phyloP scores from a whole-genome alignment of 768 basidiomycete species.

The Lyophyllum shimeji region DNA sequence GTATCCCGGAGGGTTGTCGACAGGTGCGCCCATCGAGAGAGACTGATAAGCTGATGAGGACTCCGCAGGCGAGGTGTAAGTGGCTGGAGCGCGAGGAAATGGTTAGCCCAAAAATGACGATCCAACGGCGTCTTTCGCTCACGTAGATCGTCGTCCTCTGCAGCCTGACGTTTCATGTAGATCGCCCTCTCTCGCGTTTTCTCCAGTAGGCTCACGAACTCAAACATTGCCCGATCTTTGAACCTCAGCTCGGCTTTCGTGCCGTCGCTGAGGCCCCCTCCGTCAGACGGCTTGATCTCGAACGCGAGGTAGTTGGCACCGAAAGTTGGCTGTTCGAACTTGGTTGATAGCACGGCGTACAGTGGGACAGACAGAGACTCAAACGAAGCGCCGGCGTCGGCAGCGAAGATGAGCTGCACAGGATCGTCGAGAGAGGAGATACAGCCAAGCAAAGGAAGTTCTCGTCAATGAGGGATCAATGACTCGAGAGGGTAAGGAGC shows the following conservation, averaged over 20 bases:
- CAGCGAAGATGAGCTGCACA: slow-evolving; percentile 62
- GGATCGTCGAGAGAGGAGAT: neutral
- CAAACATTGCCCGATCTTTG: slow-evolving; percentile 66
- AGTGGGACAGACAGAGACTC: slow-evolving; percentile 61
- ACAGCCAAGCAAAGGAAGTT: slow-evolving; percentile 1
- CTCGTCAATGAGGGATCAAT: slow-evolving; percentile 1
- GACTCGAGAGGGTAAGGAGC: neutral
- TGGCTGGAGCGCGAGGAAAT: slow-evolving; percentile 28
- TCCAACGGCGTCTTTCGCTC: slow-evolving; percentile 27
- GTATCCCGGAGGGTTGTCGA: slow-evolving; percentile 54
- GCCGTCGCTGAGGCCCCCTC: slow-evolving; percentile 65
- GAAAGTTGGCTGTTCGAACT: slow-evolving; percentile 77
- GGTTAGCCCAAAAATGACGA: neutral
- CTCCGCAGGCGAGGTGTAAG: slow-evolving; percentile 45
- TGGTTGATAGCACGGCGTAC: slow-evolving; percentile 61
- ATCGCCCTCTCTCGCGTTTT: slow-evolving; percentile 76
- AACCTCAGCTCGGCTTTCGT: slow-evolving; percentile 69
- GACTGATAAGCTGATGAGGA: slow-evolving; percentile 43
- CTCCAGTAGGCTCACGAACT: slow-evolving; percentile 70
- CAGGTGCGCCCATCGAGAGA: slow-evolving; percentile 39
- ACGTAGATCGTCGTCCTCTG: slow-evolving; percentile 66
- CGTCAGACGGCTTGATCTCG: slow-evolving; percentile 63
- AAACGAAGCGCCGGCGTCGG: slow-evolving; percentile 32
- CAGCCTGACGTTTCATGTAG: slow-evolving; percentile 66
- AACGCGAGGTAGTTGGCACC: slow-evolving; percentile 66